Evolutionary conservation across 1,139 yeast genomes (phyloP), one percentile per base, ranked within the genome.

Genomic region (Candida tetrigidarum): DNA sequence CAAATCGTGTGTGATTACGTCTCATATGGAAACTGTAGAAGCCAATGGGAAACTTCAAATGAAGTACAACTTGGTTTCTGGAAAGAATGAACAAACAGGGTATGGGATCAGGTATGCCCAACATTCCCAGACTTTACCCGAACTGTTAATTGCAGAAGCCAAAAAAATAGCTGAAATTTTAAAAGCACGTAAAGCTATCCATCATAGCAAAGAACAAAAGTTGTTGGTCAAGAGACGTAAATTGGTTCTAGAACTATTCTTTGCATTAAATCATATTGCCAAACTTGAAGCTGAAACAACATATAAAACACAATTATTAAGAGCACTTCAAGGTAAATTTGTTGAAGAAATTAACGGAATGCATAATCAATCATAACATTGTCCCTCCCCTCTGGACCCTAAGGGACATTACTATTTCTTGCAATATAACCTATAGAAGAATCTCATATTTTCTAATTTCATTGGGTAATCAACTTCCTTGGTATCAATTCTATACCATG

Each of bases 361-460:
- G 22, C 22, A 19, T 6, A 32, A 32, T n/a, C 15, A 10, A 8
- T 32, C 25, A 19, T 32, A 11, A 6, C 1, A 32, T 16, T 43
- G n/a, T n/a, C n/a, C n/a, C n/a, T n/a, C n/a, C n/a, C n/a, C n/a
- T n/a, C n/a, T n/a, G n/a, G n/a, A n/a, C 10, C 25, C 29, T 10
- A 29, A 30, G 29, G 16, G 25, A 20, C 16, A 14, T 14, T 26
- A n/a, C 28, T 57, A 69, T 52, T 60, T 72, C 64, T 81, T 82
- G 54, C 78, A 69, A 63, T 88, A 90, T 41, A 90, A 67, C 54
- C 96, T 75, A 63, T 84, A 84, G 62, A 90, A 89, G 60, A 86
- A 87, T 49, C 96, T 75, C 96, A 89, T 89, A 60, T 86, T 89
- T 59, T 90, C 96, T 48, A 90, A 66, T 55, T 87, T 86, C 68